A percentile compares a stretch with the other conserved stretches of the same genome.
phyloP scores from a whole-genome alignment of 345 rosid species.

The Streptanthus diversifolius region DNA sequence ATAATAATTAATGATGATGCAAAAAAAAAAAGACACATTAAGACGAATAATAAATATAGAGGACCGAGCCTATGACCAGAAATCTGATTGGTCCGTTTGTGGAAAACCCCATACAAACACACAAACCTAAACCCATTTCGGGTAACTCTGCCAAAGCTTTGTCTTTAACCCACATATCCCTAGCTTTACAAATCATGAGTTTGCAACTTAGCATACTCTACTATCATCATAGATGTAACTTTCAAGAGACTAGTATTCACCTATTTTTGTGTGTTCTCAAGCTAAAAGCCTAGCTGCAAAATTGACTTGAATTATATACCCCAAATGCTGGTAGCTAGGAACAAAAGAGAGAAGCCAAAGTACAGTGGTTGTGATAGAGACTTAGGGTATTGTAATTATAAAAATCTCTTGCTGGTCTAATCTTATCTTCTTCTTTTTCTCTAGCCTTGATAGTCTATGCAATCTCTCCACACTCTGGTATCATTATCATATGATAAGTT shows the following conservation, averaged over 20 bases:
- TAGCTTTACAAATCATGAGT: constrained; percentile 11
- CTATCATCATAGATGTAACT: constrained; percentile 12
- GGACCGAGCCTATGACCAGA: constrained; percentile 28
- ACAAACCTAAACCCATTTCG: constrained; percentile 19
- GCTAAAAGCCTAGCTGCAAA: neutral
- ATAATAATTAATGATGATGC: neutral
- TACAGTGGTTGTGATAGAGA: constrained; percentile 14
- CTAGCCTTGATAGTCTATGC: neutral
- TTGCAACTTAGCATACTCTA: constrained; percentile 18
- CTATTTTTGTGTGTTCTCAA: neutral
- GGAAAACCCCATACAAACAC: constrained; percentile 12
- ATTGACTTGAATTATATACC: neutral
- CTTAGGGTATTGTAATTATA: constrained; percentile 8
- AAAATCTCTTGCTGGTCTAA: constrained; percentile 25
- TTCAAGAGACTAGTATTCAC: neutral
- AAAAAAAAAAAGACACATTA: no score
- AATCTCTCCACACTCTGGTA: neutral
- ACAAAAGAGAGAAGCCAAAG: constrained; percentile 20
- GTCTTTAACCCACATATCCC: constrained; percentile 15
- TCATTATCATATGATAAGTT: constrained; percentile 11
- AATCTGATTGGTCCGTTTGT: constrained; percentile 11
- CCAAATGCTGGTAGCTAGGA: neutral
- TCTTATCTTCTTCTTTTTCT: neutral
- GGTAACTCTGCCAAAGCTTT: constrained; percentile 15
- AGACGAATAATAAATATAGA: constrained; percentile 4